Evolutionary conservation across 805 yeast genomes (phyloP), one percentile per base, ranked within the genome.

Genomic region (Starmerella stigmatis): DNA sequence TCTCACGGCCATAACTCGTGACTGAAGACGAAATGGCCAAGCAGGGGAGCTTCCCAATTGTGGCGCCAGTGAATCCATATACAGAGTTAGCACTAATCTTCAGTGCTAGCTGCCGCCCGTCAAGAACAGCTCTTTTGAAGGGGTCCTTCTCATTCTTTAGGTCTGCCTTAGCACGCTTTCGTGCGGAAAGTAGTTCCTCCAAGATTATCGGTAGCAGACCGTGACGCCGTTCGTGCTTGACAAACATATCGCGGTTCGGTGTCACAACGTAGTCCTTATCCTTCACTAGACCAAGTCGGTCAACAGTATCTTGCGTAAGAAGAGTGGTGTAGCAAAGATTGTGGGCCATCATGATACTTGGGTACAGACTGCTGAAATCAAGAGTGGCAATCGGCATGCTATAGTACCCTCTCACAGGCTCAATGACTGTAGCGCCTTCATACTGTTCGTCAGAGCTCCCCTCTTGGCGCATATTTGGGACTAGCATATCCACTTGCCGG

Each of bases 401-500:
- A 58, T 92, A 94, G 63, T 86, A 94, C 1, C 98, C 99, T 62
- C 96, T 76, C 5, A 71, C 71, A 1, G 99, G 99, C 61, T 94
- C 98, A 64, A 92, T 92, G 54, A 92, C 99, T 0, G 98, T 92
- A 5, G 99, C 99, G 69, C 99, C 99, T 64, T 92, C 99, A 60
- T 92, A 92, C 53, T 76, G 82, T 60, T 86, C 97, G 61, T 94
- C 97, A 48, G 76, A 71, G 9, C 80, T 71, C 1, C 94, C 95
- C 56, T 79, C 86, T 46, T 68, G 75, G 55, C 74, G 79, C 76
- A 89, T 71, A 58, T 92, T 89, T 0, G 99, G 99, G 32, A 92
- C 80, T 4, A 92, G 88, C 44, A 89, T 76, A 53, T 82, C 86
- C 47, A 83, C 79, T 54, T 85, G 78, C 16, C 86, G 67, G 60